These are phyloP conservation scores for Coemansia sp. DNA, from an alignment of 192 early-diverging fungal species.

Conservation along the genomic window DNA sequence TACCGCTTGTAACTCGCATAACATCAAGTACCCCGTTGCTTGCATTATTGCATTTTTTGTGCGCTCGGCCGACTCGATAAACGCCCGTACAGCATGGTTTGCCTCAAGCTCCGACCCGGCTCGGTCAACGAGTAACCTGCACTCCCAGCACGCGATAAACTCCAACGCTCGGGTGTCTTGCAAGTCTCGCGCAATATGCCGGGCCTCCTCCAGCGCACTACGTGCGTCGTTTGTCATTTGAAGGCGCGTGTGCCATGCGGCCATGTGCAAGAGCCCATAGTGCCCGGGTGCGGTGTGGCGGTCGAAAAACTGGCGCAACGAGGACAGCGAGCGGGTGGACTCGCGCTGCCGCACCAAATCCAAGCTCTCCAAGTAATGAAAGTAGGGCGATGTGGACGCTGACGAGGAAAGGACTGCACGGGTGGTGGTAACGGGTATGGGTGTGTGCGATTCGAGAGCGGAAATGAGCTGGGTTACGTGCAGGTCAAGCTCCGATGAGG, in stretches of 20 bases:
- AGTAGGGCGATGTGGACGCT: conserved; percentile 16
- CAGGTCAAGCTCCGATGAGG: conserved; percentile 21
- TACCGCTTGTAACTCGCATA: conserved; percentile 16
- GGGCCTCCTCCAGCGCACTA: conserved; percentile 36
- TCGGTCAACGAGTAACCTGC: conserved; percentile 15
- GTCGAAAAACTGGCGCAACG: conserved; percentile 45
- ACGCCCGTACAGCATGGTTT: background rate
- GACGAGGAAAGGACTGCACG: background rate
- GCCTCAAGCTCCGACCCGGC: too few species aligned
- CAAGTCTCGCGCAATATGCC: conserved; percentile 43
- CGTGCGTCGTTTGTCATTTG: conserved; percentile 21
- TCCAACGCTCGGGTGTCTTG: conserved; percentile 40
- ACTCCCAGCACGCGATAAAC: conserved; percentile 32
- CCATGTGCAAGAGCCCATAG: conserved; percentile 39
- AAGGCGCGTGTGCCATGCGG: conserved; percentile 35
- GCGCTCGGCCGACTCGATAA: conserved; percentile 23
- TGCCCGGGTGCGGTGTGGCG: conserved; percentile 22
- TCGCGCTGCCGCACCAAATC: conserved; percentile 31
- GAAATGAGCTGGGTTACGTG: conserved; percentile 25
- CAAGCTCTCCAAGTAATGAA: conserved; percentile 34
- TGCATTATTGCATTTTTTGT: conserved; percentile 20
- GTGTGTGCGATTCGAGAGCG: conserved; percentile 16
- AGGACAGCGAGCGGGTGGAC: conserved; percentile 13
- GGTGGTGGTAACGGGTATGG: conserved; percentile 10
- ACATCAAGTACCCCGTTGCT: conserved; percentile 16